phyloP scores from a whole-genome alignment of 1,284 basidiomycete genomes.

The Pseudozyma pruni region DNA sequence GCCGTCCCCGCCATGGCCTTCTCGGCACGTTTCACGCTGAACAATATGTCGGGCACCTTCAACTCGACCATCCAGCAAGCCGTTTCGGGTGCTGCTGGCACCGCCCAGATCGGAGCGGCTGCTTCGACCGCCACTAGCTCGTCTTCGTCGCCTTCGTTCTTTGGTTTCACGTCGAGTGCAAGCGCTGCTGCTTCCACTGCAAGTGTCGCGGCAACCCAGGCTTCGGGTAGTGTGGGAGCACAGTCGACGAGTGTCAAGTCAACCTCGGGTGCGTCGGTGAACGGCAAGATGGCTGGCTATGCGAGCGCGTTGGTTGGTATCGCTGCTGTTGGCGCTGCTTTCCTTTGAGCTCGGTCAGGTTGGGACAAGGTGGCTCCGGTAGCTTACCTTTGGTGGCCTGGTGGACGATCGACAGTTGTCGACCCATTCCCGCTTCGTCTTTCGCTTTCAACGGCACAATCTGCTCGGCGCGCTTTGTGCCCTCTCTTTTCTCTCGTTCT shows the following conservation, averaged over 20 bases:
- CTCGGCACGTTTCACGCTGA: slow-evolving; percentile 58
- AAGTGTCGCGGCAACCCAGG: background rate
- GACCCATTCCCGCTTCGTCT: slow-evolving; percentile 15
- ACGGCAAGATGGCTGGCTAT: slow-evolving; percentile 25
- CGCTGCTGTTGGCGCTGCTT: slow-evolving; percentile 43
- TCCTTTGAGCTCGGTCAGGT: slow-evolving; percentile 19
- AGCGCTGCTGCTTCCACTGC: background rate
- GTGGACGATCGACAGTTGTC: too few relatives aligned
- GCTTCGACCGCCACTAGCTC: slow-evolving; percentile 13
- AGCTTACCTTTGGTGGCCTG: slow-evolving; percentile 11
- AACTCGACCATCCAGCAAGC: slow-evolving; percentile 53
- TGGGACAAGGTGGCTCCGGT: slow-evolving; percentile 13
- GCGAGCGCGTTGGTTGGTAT: slow-evolving; percentile 36
- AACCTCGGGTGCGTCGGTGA: slow-evolving; percentile 19
- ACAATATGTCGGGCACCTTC: slow-evolving; percentile 53
- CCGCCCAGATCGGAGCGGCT: slow-evolving; percentile 22
- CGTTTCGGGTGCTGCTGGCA: slow-evolving; percentile 21
- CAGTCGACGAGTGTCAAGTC: slow-evolving; percentile 25
- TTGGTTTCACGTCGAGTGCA: slow-evolving; percentile 62
- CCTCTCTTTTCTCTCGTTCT: slow-evolving; percentile 1
- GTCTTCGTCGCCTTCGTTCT: slow-evolving; percentile 10
- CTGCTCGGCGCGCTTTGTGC: background rate
- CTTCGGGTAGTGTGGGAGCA: background rate
- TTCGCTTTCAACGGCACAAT: slow-evolving; percentile 13
- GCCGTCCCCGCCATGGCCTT: slow-evolving; percentile 55